These are phyloP conservation scores for Chrysanthemum seticuspe DNA, from an alignment of 129 eudicot species.

Conservation along the genomic window DNA sequence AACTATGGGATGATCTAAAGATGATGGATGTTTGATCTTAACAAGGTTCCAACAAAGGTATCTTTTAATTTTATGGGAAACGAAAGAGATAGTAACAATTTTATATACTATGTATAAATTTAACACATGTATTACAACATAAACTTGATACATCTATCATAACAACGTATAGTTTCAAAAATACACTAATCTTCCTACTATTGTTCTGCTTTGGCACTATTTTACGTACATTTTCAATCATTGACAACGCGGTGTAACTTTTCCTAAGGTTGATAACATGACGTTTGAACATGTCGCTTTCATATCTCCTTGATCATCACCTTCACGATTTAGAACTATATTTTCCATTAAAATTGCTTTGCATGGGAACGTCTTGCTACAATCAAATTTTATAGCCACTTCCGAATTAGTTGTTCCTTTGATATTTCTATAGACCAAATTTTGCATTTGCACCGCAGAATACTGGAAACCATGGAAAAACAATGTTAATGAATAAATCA, in stretches of 20 bases:
- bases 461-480: conserved; percentile 31
- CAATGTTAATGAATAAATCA: background rate
- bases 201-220: background rate
- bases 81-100: background rate
- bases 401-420: conserved; percentile 70
- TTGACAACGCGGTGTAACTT: conserved; percentile 42
- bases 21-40: too few species aligned
- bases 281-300: conserved; percentile 48
- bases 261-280: conserved; percentile 28
- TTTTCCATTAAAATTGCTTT: conserved; percentile 46
- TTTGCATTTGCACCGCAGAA: conserved; percentile 65
- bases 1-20: too few species aligned
- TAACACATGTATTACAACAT: background rate
- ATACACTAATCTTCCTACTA: conserved; percentile 14
- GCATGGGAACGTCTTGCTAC: conserved; percentile 77
- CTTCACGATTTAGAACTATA: conserved; percentile 39
- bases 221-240: conserved; percentile 3
- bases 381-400: conserved; percentile 59
- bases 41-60: too few species aligned
- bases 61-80: too few species aligned
- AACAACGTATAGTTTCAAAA: conserved; percentile 11
- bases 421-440: conserved; percentile 57
- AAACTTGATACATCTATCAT: background rate
- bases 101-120: background rate
- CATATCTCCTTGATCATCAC: conserved; percentile 17